Evolutionary conservation across 768 basidiomycete genomes (phyloP).

Genomic region (Suillus spraguei): DNA sequence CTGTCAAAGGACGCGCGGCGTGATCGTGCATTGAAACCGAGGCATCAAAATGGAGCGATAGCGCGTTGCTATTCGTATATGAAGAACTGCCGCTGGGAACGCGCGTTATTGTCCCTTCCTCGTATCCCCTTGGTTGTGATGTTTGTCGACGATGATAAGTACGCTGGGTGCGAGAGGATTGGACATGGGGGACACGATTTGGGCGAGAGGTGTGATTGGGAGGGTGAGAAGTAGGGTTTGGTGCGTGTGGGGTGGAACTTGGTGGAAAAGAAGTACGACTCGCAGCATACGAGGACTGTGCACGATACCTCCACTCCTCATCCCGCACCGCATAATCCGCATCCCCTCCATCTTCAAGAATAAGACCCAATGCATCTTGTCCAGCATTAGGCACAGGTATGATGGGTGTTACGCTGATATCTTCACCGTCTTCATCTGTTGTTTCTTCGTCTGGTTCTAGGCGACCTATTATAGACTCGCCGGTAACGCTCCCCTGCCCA

Average conservation of each 20-base stretch:
- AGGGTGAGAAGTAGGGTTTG: not conserved
- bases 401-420: conserved; percentile 19
- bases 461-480: conserved; percentile 23
- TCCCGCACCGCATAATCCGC: not conserved
- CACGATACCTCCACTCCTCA: conserved; percentile 18
- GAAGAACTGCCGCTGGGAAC: conserved; percentile 19
- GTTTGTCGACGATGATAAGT: conserved; percentile 23
- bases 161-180: not conserved
- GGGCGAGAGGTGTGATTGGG: not conserved
- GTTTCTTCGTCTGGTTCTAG: conserved; percentile 16
- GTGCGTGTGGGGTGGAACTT: not conserved
- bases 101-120: not conserved
- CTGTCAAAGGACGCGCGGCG: conserved; percentile 19
- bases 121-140: conserved; percentile 18
- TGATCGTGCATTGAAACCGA: conserved; percentile 32
- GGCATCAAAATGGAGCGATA: conserved; percentile 40
- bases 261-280: conserved; percentile 7
- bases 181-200: not conserved
- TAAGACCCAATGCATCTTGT: conserved; percentile 32
- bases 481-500: conserved; percentile 25
- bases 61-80: conserved; percentile 30
- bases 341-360: conserved; percentile 34
- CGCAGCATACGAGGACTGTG: conserved; percentile 14
- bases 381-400: conserved; percentile 21
- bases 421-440: conserved; percentile 22